Evolutionary conservation across 225 moss, liverwort and hornwort species (phyloP).

Genomic region (Thuidium tamariscinum): DNA sequence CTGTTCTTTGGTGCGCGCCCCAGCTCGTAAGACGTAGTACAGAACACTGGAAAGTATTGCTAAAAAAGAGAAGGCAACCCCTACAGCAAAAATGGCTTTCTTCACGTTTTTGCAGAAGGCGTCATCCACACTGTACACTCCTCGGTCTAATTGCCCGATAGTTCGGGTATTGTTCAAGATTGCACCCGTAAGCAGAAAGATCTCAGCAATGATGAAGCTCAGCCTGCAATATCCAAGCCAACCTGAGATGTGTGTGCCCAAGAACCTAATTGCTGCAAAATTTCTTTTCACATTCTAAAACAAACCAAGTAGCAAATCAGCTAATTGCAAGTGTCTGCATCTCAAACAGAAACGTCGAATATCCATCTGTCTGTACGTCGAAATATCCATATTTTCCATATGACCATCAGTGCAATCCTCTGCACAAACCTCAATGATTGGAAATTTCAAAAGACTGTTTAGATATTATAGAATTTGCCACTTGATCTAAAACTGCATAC

Average conservation of each 20-base stretch:
- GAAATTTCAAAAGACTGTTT: background rate
- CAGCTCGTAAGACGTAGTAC: constrained; percentile 42
- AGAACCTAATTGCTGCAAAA: background rate
- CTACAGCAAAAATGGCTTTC: constrained; percentile 58
- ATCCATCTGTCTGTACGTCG: no score
- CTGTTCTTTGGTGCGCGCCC: constrained; percentile 17
- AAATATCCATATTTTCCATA: no score
- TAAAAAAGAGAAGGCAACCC: constrained; percentile 60
- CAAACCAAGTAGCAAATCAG: background rate
- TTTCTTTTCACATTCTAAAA: background rate
- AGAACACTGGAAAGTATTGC: constrained; percentile 52
- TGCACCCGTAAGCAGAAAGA: constrained; percentile 25
- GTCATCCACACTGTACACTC: background rate
- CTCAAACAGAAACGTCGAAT: background rate
- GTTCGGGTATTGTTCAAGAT: constrained; percentile 28
- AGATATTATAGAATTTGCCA: background rate
- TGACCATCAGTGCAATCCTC: background rate
- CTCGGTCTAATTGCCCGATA: background rate
- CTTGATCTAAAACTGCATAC: no score
- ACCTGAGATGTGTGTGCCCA: background rate
- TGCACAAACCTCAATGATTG: background rate
- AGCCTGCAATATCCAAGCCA: constrained; percentile 18
- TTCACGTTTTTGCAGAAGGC: constrained; percentile 41
- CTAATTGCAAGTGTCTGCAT: background rate
- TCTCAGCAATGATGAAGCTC: constrained; percentile 17